These are phyloP conservation scores for Cryptococcus jaspeensis DNA, from an alignment of 1,284 basidiomycete genomes.

Conservation along the genomic window DNA sequence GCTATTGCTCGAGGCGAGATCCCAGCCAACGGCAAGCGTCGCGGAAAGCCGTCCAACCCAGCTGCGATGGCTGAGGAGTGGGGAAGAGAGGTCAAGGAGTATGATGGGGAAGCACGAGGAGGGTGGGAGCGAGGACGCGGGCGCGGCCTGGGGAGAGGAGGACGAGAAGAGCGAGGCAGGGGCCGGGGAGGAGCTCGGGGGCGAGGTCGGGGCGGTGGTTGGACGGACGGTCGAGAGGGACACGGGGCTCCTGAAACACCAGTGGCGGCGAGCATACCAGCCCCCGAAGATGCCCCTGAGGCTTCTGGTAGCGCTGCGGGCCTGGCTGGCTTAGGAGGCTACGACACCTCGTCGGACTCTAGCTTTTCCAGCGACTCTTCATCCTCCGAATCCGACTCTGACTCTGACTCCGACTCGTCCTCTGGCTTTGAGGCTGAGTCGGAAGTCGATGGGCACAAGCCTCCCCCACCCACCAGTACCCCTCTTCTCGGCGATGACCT, in stretches of 20 bases:
- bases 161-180: conserved; percentile 37
- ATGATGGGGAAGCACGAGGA: not conserved
- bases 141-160: conserved; percentile 36
- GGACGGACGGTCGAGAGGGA: not conserved
- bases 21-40: conserved; percentile 45
- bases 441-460: too few species aligned
- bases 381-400: conserved; percentile 19
- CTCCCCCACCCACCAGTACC: too few species aligned
- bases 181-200: conserved; percentile 26
- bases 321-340: conserved; percentile 10
- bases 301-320: not conserved
- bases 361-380: not conserved
- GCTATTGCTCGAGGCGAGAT: conserved; percentile 76
- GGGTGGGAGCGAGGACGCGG: conserved; percentile 1
- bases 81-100: conserved; percentile 25
- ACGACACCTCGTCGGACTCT: conserved; percentile 10
- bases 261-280: not conserved
- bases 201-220: conserved; percentile 1
- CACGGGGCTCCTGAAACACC: not conserved
- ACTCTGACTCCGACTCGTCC: conserved; percentile 16
- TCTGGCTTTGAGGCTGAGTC: conserved; percentile 8
- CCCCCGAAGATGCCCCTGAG: not conserved
- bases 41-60: conserved; percentile 27
- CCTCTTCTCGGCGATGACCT: too few species aligned
- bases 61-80: conserved; percentile 45